Evolutionary conservation across 1,284 basidiomycete genomes (phyloP).

Genomic region (Heliocybe sulcata): DNA sequence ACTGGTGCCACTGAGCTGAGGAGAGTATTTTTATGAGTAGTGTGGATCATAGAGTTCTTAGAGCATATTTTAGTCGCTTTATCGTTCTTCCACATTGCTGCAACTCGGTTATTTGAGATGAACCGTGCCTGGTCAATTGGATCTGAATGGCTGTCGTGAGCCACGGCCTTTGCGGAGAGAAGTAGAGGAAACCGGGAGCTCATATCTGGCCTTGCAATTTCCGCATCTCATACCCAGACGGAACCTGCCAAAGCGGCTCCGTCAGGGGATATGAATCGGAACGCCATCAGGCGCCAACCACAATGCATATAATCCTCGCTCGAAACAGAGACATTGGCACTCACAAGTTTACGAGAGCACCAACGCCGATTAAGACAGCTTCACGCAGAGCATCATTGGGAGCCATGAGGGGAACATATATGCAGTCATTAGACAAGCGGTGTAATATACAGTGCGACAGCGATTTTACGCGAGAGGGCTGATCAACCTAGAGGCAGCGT

Average conservation of each 20-base stretch:
- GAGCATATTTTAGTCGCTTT: constrained; percentile 1
- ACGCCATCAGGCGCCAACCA: constrained; percentile 12
- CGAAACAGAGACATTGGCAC: not conserved
- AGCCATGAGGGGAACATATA: constrained; percentile 7
- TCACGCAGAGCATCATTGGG: not conserved
- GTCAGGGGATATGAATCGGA: constrained; percentile 18
- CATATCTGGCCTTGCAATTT: constrained; percentile 78
- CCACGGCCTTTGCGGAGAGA: not conserved
- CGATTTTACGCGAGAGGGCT: constrained; percentile 74
- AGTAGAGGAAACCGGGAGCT: constrained; percentile 20
- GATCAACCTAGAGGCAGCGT: constrained; percentile 57
- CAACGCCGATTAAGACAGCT: not conserved
- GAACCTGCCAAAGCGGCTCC: constrained; percentile 55
- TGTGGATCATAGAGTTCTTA: not conserved
- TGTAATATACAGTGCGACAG: constrained; percentile 13
- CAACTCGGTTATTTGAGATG: too few relatives aligned
- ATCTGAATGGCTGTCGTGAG: not conserved
- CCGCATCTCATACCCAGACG: constrained; percentile 36
- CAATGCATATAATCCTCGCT: constrained; percentile 44
- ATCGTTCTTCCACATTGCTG: too few relatives aligned
- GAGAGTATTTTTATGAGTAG: constrained; percentile 48
- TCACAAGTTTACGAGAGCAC: not conserved
- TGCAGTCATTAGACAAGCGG: constrained; percentile 9
- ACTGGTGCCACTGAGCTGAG: constrained; percentile 65
- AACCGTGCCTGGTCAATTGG: too few relatives aligned